Conservation (phyloP, 768 basidiomycete genomes). For the Lentinula edodes region DNA sequence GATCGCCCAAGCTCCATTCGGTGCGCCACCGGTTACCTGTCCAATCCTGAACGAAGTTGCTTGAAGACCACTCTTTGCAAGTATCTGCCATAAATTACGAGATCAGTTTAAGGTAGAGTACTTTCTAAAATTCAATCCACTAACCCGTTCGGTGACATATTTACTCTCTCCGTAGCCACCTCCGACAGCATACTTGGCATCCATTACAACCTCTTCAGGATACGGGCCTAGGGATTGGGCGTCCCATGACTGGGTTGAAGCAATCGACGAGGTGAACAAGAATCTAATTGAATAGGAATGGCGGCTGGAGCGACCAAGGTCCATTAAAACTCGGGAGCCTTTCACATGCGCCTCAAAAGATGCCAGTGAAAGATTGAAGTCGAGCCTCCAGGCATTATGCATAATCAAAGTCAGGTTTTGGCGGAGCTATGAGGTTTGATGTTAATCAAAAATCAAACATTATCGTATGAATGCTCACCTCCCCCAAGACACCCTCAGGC, state of each 20-base stretch:
- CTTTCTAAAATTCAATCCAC: slow-evolving; percentile 2
- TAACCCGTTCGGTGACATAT: slow-evolving; percentile 29
- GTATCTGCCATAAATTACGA: slow-evolving; percentile 12
- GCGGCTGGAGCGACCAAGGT: slow-evolving; percentile 19
- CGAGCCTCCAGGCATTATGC: slow-evolving; percentile 37
- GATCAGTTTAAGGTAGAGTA: neutral
- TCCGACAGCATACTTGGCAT: slow-evolving; percentile 22
- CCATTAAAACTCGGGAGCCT: slow-evolving; percentile 30
- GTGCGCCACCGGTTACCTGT: slow-evolving; percentile 35
- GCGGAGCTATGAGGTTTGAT: slow-evolving; percentile 6
- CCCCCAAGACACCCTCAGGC: neutral
- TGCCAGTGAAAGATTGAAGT: slow-evolving; percentile 33
- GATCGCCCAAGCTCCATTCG: slow-evolving; percentile 36
- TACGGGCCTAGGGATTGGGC: slow-evolving; percentile 16
- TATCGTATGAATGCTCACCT: neutral
- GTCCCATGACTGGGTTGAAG: slow-evolving; percentile 21
- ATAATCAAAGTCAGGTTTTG: slow-evolving; percentile 20
- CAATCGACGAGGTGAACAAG: slow-evolving; percentile 27
- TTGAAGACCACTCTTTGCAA: slow-evolving; percentile 24
- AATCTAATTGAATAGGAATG: slow-evolving; percentile 14
- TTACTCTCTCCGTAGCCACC: slow-evolving; percentile 33
- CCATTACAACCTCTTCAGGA: slow-evolving; percentile 20
- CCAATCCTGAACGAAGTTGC: slow-evolving; percentile 33
- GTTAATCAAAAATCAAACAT: neutral
- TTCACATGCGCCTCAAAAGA: slow-evolving; percentile 36